Conservation (phyloP, 2,329 filamentous ascomycete genomes). For the Pezicula neosporulosa region DNA sequence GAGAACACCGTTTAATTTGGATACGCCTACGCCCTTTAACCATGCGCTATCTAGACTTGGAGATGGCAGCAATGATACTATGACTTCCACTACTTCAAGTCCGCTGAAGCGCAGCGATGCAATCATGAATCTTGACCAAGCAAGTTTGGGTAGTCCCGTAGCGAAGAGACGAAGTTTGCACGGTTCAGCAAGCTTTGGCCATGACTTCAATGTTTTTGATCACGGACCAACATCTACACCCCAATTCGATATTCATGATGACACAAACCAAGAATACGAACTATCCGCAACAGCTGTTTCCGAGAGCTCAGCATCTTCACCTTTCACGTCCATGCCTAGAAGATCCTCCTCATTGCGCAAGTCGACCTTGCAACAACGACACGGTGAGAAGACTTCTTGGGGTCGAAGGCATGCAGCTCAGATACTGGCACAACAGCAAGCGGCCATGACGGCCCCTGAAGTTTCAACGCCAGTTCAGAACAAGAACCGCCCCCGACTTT, state of each 20-base stretch:
- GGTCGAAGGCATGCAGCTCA: slow-evolving; percentile 56
- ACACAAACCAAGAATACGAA: slow-evolving; percentile 49
- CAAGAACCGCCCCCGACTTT: slow-evolving; percentile 66
- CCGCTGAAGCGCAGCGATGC: slow-evolving; percentile 91
- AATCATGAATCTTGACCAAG: slow-evolving; percentile 81
- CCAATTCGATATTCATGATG: slow-evolving; percentile 51
- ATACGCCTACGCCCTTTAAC: slow-evolving; percentile 51
- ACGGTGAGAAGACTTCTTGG: slow-evolving; percentile 64
- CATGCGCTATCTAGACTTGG: slow-evolving; percentile 46
- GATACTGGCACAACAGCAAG: slow-evolving; percentile 25
- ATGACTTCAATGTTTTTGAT: slow-evolving; percentile 75
- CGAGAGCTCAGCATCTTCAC: slow-evolving; percentile 34
- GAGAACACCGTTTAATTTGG: slow-evolving; percentile 44
- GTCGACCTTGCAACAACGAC: slow-evolving; percentile 83
- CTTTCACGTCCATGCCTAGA: slow-evolving; percentile 53
- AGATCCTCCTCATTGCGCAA: slow-evolving; percentile 76
- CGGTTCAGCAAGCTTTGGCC: slow-evolving; percentile 59
- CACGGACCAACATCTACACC: slow-evolving; percentile 38
- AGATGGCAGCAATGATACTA: slow-evolving; percentile 37
- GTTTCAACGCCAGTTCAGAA: slow-evolving; percentile 53
- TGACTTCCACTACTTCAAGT: slow-evolving; percentile 62
- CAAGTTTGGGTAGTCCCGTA: slow-evolving; percentile 76
- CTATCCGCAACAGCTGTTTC: slow-evolving; percentile 35
- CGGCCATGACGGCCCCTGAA: slow-evolving; percentile 33
- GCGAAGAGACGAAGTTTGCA: slow-evolving; percentile 89